Percentiles rank a stretch among this genome's conserved stretches.
phyloP scores from a whole-genome alignment of 352 stramenopile genomes.

The Phytophthora cactorum region DNA sequence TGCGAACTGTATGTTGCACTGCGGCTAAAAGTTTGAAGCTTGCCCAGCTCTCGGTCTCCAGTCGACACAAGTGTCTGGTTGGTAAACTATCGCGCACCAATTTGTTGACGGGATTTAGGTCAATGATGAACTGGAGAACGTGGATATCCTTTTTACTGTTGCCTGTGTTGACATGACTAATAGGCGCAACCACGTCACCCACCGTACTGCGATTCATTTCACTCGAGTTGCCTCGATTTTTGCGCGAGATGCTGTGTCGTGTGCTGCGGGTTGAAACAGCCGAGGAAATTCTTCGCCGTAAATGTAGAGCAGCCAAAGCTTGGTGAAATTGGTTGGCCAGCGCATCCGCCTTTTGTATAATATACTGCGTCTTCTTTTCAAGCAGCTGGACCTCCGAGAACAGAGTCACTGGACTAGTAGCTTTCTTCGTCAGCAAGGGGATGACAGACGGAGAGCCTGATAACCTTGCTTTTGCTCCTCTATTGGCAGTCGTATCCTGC shows the following conservation, averaged over 20 bases:
- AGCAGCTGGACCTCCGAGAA: constrained; percentile 47
- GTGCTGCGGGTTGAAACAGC: constrained; percentile 17
- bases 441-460: background rate
- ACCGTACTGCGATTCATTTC: constrained; percentile 11
- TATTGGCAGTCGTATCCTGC: background rate
- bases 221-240: background rate
- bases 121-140: constrained; percentile 54
- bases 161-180: background rate
- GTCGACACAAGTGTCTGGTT: constrained; percentile 31
- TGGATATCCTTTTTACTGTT: constrained; percentile 26
- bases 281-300: constrained; percentile 5
- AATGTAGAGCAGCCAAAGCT: constrained; percentile 16
- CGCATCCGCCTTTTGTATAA: constrained; percentile 52
- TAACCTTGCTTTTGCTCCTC: constrained; percentile 1
- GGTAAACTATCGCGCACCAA: constrained; percentile 45
- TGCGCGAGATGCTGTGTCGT: constrained; percentile 26
- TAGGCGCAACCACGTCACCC: constrained; percentile 1
- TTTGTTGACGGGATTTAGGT: constrained; percentile 70
- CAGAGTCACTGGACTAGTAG: constrained; percentile 23
- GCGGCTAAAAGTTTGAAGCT: constrained; percentile 48
- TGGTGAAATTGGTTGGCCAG: constrained; percentile 37
- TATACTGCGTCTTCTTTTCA: constrained; percentile 68
- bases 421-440: constrained; percentile 6
- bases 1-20: constrained; percentile 38
- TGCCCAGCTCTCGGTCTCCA: constrained; percentile 68